Conservation (phyloP, 805 yeast genomes). For the Cyberlindnera sargentensis region DNA sequence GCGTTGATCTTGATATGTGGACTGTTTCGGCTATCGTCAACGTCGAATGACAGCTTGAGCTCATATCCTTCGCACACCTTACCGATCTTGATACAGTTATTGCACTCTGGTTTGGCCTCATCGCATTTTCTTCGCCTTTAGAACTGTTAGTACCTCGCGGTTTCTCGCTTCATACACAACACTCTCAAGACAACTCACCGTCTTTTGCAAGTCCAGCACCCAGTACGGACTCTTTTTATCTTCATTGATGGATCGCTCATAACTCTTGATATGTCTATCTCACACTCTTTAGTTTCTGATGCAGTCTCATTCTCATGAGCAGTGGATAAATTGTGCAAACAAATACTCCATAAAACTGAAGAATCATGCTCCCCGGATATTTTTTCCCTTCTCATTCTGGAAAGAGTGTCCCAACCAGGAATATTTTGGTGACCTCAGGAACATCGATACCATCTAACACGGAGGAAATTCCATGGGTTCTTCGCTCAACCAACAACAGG, state of each 20-base stretch:
- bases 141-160: constrained; percentile 1
- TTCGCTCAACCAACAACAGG: too few relatives aligned
- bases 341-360: too few relatives aligned
- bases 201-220: constrained; percentile 52
- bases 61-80: constrained; percentile 46
- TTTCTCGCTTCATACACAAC: not conserved
- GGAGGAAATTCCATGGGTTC: too few relatives aligned
- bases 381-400: too few relatives aligned
- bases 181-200: constrained; percentile 26
- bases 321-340: too few relatives aligned
- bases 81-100: constrained; percentile 38
- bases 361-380: too few relatives aligned
- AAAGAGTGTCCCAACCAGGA: too few relatives aligned
- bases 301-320: too few relatives aligned
- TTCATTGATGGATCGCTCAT: not conserved
- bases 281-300: too few relatives aligned
- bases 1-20: constrained; percentile 15
- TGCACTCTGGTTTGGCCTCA: constrained; percentile 45
- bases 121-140: constrained; percentile 48
- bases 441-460: too few relatives aligned
- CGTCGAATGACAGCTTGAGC: constrained; percentile 41
- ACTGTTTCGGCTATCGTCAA: constrained; percentile 36
- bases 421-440: too few relatives aligned
- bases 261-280: too few relatives aligned
- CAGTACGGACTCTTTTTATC: constrained; percentile 36